A percentile compares a stretch with the other conserved stretches of the same genome.
Evolutionary conservation across 768 basidiomycete species (phyloP).

Genomic region (Pholiota conissans): DNA sequence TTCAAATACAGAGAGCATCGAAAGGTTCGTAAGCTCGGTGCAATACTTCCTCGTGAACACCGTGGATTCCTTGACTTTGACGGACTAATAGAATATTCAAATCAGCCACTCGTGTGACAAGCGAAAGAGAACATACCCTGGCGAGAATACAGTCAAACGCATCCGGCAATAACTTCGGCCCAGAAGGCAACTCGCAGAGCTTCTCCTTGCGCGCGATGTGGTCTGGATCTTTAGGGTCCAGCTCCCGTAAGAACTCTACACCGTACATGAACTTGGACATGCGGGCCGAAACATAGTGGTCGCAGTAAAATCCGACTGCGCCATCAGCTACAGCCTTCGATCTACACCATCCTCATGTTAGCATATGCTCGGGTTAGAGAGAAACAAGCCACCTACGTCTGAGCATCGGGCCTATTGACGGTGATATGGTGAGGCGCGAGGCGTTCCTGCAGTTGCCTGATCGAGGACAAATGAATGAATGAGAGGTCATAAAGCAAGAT

Average conservation of each 20-base stretch:
- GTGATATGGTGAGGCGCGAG: slow-evolving; percentile 54
- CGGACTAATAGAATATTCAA: slow-evolving; percentile 43
- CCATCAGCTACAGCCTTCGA: slow-evolving; percentile 87
- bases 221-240: slow-evolving; percentile 63
- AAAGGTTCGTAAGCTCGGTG: slow-evolving; percentile 75
- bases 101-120: background rate
- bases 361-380: background rate
- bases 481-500: background rate
- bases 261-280: slow-evolving; percentile 84
- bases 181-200: slow-evolving; percentile 74
- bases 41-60: slow-evolving; percentile 83
- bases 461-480: background rate
- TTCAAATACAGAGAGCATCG: slow-evolving; percentile 77
- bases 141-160: slow-evolving; percentile 82
- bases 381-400: slow-evolving; percentile 52
- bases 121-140: slow-evolving; percentile 42
- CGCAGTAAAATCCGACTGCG: slow-evolving; percentile 81
- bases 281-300: slow-evolving; percentile 80
- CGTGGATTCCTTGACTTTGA: slow-evolving; percentile 79
- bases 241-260: slow-evolving; percentile 74
- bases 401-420: slow-evolving; percentile 76
- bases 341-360: slow-evolving; percentile 30
- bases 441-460: slow-evolving; percentile 67
- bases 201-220: slow-evolving; percentile 63
- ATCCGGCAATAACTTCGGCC: slow-evolving; percentile 75